Evolutionary conservation across 1,284 basidiomycete genomes (phyloP).

Genomic region (Ceratobasidium theobromae): DNA sequence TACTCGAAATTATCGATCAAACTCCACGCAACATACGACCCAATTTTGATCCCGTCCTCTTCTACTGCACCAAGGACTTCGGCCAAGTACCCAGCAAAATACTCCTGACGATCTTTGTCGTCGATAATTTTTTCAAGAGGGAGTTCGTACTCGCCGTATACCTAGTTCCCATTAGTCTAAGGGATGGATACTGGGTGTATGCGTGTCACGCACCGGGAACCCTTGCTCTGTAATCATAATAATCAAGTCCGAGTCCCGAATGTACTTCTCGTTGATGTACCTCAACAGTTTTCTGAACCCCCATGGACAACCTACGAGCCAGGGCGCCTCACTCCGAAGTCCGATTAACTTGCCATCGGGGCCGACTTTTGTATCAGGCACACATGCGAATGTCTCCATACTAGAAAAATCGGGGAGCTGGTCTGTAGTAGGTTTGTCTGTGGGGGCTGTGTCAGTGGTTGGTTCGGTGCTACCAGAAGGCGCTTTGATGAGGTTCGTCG

Average conservation of each 20-base stretch:
- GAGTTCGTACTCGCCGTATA: slow-evolving; percentile 53
- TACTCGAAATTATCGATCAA: slow-evolving; percentile 75
- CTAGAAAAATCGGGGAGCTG: not conserved
- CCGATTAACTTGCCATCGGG: slow-evolving; percentile 7
- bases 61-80: slow-evolving; percentile 59
- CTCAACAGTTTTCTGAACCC: slow-evolving; percentile 14
- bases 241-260: not conserved
- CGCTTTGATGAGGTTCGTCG: slow-evolving; percentile 63
- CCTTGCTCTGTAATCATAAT: slow-evolving; percentile 14
- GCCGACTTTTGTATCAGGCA: not conserved
- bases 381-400: slow-evolving; percentile 1
- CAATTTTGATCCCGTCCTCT: slow-evolving; percentile 65
- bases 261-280: slow-evolving; percentile 14
- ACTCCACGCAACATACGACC: slow-evolving; percentile 73
- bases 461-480: slow-evolving; percentile 1
- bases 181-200: not conserved
- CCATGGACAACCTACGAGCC: slow-evolving; percentile 8
- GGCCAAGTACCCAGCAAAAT: slow-evolving; percentile 63
- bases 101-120: slow-evolving; percentile 65
- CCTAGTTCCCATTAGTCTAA: not conserved
- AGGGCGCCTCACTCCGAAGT: not conserved
- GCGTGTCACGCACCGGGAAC: not conserved
- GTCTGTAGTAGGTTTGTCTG: slow-evolving; percentile 33
- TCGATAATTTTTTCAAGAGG: slow-evolving; percentile 57
- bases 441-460: slow-evolving; percentile 37